Evolutionary conservation across 805 yeast genomes (phyloP), one percentile per base, ranked within the genome.

Genomic region (Nakazawaea populi): DNA sequence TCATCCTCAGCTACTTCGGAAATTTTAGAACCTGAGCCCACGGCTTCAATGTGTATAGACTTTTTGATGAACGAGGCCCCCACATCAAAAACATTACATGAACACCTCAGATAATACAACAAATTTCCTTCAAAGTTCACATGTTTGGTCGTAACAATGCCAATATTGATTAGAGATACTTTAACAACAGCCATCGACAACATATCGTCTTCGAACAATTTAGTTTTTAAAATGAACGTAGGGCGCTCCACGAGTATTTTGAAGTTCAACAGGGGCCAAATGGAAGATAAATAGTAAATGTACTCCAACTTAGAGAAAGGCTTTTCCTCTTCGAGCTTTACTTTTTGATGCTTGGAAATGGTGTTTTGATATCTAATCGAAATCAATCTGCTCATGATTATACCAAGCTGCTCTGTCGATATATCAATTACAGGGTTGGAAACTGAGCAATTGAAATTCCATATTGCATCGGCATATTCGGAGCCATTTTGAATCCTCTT

Each of bases 211-310:
- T 35, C 14, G 12, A 47, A 44, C 12, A 47, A 41, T 1, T 32
- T 36, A 4, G 57, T 54, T 51, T 62, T 64, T 4, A 63, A 43
- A 4, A 65, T 49, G 11, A 63, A 8, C 1, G 58, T 55, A 4
- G 69, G 69, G n/a, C 60, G 57, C 34, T 65, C 67, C 5, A 64
- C 42, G 0, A 62, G 47, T 2, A 65, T 10, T 34, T 62, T 63
- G 30, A 59, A 4, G 5, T 59, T 54, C 31, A 61, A 35, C n/a
- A 42, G 43, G 6, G 69, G 68, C 49, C 48, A 47, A 41, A 46
- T 52, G 38, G 42, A 30, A 28, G 52, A 39, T 27, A 43, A 31
- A 24, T 29, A 47, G 35, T 50, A 50, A 12, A 50, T 18, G 18
- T 41, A 50, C 5, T 50, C 53, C 5, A 46, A 6, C 24, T 14